Conservation (phyloP, 1,284 basidiomycete genomes). For the Coniophora puteana region DNA sequence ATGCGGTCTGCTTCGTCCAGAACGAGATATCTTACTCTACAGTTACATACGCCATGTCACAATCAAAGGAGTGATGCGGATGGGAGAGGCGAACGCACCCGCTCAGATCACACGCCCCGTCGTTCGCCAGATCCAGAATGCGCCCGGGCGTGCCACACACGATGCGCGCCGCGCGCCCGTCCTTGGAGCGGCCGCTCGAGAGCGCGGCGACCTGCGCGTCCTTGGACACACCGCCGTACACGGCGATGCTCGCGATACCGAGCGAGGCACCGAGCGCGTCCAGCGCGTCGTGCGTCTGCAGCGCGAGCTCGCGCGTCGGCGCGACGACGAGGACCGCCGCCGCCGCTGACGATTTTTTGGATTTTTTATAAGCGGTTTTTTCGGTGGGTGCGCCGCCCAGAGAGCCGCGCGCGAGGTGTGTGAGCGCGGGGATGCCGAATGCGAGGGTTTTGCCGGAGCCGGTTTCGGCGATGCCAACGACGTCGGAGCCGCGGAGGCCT, state of each 20-base stretch:
- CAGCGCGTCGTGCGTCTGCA: constrained; percentile 91
- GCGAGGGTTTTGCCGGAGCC: constrained; percentile 97
- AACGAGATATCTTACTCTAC: constrained; percentile 85
- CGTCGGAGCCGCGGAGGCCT: constrained; percentile 78
- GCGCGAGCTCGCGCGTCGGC: constrained; percentile 91
- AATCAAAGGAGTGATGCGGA: not conserved
- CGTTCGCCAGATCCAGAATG: constrained; percentile 85
- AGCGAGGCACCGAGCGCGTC: constrained; percentile 74
- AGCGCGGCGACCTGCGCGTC: constrained; percentile 71
- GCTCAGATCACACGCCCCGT: constrained; percentile 82
- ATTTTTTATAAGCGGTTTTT: constrained; percentile 30
- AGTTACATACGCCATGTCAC: constrained; percentile 2
- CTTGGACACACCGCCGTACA: constrained; percentile 93
- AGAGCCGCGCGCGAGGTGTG: constrained; percentile 68
- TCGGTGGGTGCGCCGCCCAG: constrained; percentile 21
- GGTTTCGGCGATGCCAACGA: constrained; percentile 97
- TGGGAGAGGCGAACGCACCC: constrained; percentile 39
- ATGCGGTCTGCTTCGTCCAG: constrained; percentile 98
- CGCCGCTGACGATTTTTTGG: constrained; percentile 31
- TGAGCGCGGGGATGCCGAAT: constrained; percentile 89
- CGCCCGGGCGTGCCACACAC: constrained; percentile 95
- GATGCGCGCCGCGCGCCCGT: constrained; percentile 62
- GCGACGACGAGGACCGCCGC: constrained; percentile 86
- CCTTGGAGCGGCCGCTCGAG: constrained; percentile 44
- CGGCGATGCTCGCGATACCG: constrained; percentile 77